phyloP scores from a whole-genome alignment of 208 protist species.

The Trypanosoma melophagium region DNA sequence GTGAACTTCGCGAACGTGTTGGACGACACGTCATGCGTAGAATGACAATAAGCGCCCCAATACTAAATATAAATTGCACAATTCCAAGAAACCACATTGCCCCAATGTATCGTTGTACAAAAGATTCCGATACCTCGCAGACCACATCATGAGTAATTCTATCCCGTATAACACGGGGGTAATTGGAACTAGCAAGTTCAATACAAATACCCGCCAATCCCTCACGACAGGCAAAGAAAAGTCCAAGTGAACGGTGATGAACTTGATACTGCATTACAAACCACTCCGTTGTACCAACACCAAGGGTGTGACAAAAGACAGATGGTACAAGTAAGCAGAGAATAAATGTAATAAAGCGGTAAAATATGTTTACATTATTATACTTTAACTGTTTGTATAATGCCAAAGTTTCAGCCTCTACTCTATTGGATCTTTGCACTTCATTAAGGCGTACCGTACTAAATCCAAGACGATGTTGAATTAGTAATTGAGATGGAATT shows the following conservation, averaged over 20 bases:
- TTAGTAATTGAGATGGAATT: constrained; percentile 28
- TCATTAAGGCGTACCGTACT: constrained; percentile 36
- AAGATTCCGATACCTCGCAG: constrained; percentile 34
- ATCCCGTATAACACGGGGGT: constrained; percentile 33
- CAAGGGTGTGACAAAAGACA: constrained; percentile 48
- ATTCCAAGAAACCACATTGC: constrained; percentile 54
- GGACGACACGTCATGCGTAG: constrained; percentile 46
- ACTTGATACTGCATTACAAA: constrained; percentile 29
- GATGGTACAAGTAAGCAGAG: constrained; percentile 43
- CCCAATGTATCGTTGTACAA: constrained; percentile 38
- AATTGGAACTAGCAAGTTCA: constrained; percentile 20
- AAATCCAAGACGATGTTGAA: constrained; percentile 60
- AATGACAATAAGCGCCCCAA: constrained; percentile 29
- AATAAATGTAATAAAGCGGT: constrained; percentile 54
- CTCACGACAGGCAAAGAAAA: constrained; percentile 57
- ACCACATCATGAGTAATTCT: constrained; percentile 33
- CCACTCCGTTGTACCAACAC: constrained; percentile 60
- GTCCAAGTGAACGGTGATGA: constrained; percentile 37
- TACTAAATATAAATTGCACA: constrained; percentile 40
- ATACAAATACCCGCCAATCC: constrained; percentile 36
- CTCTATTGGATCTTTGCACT: constrained; percentile 30
- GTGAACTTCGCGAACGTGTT: constrained; percentile 42
- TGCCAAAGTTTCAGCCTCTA: constrained; percentile 45
- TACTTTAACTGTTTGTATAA: constrained; percentile 87
- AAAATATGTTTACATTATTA: constrained; percentile 62